Base-by-base conservation (phyloP, 352 stramenopile genomes). In the Phytophthora macrochlamydospora region DNA sequence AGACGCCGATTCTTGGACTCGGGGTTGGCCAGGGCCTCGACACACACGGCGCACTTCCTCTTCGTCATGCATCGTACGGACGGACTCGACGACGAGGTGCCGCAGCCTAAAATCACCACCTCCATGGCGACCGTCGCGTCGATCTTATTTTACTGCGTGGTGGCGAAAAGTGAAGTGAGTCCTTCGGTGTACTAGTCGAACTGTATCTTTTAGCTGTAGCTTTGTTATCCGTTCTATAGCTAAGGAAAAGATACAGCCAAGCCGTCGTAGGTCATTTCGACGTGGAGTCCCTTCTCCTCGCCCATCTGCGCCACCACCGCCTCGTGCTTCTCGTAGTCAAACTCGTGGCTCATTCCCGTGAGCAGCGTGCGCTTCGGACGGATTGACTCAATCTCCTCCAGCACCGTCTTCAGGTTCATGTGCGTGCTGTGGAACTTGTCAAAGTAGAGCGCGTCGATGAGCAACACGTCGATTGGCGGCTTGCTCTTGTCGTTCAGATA, bases 191-290 rank as follows among this genome's bases (percentile, higher is more conserved):
- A n/a, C 4, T 18, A 13, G 32, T 56, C 33, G 30, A 29, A 42
- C 24, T 11, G 7, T 33, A 52, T 33, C 46, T 52, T 49, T 49
- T 2, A 46, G 40, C 18, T 46, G 40, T 24, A 46, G 40, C 3
- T 49, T 49, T 7, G 4, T 4, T 29, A 49, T 40, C 9, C 35
- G 35, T 40, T 40, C 6, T 11, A 40, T 6, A 40, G 9, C 35
- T 40, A 76, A 52, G 74, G 60, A 65, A 94, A 91, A 18, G 64
- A 24, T 38, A 96, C 69, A 1, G 52, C 57, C 51, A 94, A 52
- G 18, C 90, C 90, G 45, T 97, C 90, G 64, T 90, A 95, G 13
- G 87, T 85, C 84, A 97, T 94, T 54, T 94, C 69, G 38, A 97
- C 78, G 45, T 73, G 57, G 12, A 97, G 58, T 11, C 85, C 83